Evolutionary conservation across 805 yeast genomes (phyloP), one percentile per base, ranked within the genome.

Genomic region (Cyberlindnera sargentensis): DNA sequence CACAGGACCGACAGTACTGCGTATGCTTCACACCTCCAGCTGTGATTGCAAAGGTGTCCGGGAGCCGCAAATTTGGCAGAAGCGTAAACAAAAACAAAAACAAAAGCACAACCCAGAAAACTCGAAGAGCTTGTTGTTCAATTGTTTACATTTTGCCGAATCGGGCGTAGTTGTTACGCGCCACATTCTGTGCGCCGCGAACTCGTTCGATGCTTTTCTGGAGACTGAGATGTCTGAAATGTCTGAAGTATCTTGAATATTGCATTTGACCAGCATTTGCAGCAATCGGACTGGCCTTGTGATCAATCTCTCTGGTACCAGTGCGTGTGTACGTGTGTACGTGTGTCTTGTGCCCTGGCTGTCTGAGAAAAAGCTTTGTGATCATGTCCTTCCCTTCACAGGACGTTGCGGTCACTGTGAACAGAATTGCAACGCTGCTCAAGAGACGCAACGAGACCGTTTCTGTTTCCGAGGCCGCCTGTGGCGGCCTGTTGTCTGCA

Each of bases 401-500:
- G 6, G 78, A 74, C 15, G 67, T 82, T 5, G 60, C 66, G 35
- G 55, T 46, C 25, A 64, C 80, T 8, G 88, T 84, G 3, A 56
- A 58, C 8, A 64, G 70, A 56, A 84, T 87, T 36, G 80, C 93
- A 0, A 63, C 60, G 31, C 66, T 80, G 5, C 68, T 87, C 25
- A 63, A 75, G 20, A 57, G 61, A 20, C 67, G 79, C 27, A 62
- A 71, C 10, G 80, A 82, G 58, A 84, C 95, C 1, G 65, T 87
- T 24, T 85, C 95, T 0, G 82, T 84, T 1, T 80, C 90, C 5
- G 96, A 87, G 55, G 89, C 90, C 3, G 95, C 95, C 0, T 87
- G 95, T 61, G 96, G 96, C 7, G 96, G 96, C 0, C 70, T 87
- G 11, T 65, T 87, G 6, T 81, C 93, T 4, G 85, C 95, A 1